Base-by-base conservation (phyloP, 164 flowering plant genomes). In the Sedum album region DNA sequence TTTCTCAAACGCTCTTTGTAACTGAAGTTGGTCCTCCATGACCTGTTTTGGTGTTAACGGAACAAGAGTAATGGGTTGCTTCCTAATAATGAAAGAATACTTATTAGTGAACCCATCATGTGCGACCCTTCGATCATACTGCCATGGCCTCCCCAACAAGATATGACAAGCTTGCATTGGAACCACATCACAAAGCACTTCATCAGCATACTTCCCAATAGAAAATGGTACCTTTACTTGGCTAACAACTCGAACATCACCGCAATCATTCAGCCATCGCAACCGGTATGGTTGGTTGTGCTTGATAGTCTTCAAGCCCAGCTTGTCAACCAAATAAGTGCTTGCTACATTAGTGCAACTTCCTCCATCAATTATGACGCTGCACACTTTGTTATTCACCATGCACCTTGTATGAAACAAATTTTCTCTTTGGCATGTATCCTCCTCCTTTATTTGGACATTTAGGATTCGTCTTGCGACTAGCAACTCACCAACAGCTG, bases 341-440 rank as follows among this genome's bases (percentile, higher is more conserved):
- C 23, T 35, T 44, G 55, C 66, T 17, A 61, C 53, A 69, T 69
- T 69, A 0, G 51, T 14, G 21, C 33, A 69, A 28, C 66, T 69
- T n/a, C 62, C 42, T 15, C 66, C 49, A 39, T 69, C 51, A 38
- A 69, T 38, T 1, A 69, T 69, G 14, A 69, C 9, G 30, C 66
- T 60, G n/a, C 71, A 69, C 13, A 69, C n/a, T 33, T 51, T 60
- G 0, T 21, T 66, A 20, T 39, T 35, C 39, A 69, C 66, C 18
- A 20, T 15, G 23, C 66, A 60, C 31, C 38, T 60, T 23, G 66
- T 60, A 13, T 38, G 66, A 8, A 41, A 41, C 4, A 41, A 4
- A 11, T 41, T 41, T 41, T 41, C 46, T 41, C 46, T 41, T 41
- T 14, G 42, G 42, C 20, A 60, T 38, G 26, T 60, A 38, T 23